A percentile compares a stretch with the other conserved stretches of the same genome.
phyloP scores from a whole-genome alignment of 1,139 yeast species.

The Candida sp. region DNA sequence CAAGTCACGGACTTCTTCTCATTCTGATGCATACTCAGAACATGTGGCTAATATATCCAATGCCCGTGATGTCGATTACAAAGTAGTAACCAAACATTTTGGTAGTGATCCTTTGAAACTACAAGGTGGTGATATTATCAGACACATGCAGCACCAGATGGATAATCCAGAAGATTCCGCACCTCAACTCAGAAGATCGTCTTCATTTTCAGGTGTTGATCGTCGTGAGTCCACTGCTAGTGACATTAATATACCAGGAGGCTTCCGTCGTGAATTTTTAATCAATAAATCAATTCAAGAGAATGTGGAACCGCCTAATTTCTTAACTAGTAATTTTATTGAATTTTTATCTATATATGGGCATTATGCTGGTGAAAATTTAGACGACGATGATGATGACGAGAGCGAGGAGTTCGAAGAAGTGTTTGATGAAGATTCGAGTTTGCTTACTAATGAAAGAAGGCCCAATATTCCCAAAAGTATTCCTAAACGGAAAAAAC shows the following conservation, averaged over 20 bases:
- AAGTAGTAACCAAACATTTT: constrained; percentile 30
- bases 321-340: constrained; percentile 79
- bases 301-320: constrained; percentile 55
- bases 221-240: constrained; percentile 47
- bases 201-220: constrained; percentile 40
- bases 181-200: constrained; percentile 23
- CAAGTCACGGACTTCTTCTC: constrained; percentile 2
- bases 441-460: constrained; percentile 30
- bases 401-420: constrained; percentile 48
- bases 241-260: constrained; percentile 88
- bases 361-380: constrained; percentile 95
- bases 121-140: constrained; percentile 73
- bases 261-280: constrained; percentile 82
- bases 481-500: constrained; percentile 7
- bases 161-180: constrained; percentile 12
- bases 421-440: constrained; percentile 47
- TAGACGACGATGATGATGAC: constrained; percentile 69
- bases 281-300: constrained; percentile 42
- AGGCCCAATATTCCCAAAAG: constrained; percentile 8
- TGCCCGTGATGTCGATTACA: constrained; percentile 24
- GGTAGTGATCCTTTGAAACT: constrained; percentile 38
- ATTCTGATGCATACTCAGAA: constrained; percentile 13
- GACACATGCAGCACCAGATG: constrained; percentile 49
- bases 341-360: constrained; percentile 89
- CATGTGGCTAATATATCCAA: constrained; percentile 21